Evolutionary conservation across 805 yeast genomes (phyloP), one percentile per base, ranked within the genome.

Genomic region (Metschnikowia henanensis): DNA sequence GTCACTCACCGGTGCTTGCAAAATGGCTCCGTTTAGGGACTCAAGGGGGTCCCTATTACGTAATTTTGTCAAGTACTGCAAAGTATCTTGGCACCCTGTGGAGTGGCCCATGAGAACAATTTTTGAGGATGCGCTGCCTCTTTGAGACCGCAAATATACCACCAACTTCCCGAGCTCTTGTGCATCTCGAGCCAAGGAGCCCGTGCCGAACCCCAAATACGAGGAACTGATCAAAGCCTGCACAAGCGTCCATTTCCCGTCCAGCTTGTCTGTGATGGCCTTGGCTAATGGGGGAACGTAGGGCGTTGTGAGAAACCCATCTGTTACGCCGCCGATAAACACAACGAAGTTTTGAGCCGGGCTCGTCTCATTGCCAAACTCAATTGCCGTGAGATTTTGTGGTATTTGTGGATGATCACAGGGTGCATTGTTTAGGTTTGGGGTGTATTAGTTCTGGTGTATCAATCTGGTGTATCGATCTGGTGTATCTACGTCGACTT

Each of bases 1-100:
- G 53, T 83, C 90, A 5, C 89, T 82, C 0, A 77, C 88, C 0
- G 88, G 77, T 0, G 91, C 94, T 58, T 87, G 94, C 29, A 87
- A 53, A 13, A 83, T 73, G 1, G 76, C 84, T 3, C 77, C 87
- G 39, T 79, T 78, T 13, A 81, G 45, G 1, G 39, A 49, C 16
- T 46, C 44, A 2, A 50, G 45, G 1, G 41, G 30, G n/a, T 52
- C 57, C 20, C 50, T 53, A 6, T 32, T 46, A 0, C 42, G 37
- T 5, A 46, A 45, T 35, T 73, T 73, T 34, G 80, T 60, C 13
- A 80, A 49, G 52, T 81, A 86, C 46, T 80, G 76, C 57, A 87
- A 66, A 1, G 80, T 75, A 57, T 87, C 87, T 61, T 87, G 96
- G 41, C 87, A 79, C 0, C 95, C 96, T 0, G 95, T 87, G 18